Evolutionary conservation across 805 yeast species (phyloP), one percentile per base, ranked within the genome.

Genomic region (Torulaspora microellipsoides): DNA sequence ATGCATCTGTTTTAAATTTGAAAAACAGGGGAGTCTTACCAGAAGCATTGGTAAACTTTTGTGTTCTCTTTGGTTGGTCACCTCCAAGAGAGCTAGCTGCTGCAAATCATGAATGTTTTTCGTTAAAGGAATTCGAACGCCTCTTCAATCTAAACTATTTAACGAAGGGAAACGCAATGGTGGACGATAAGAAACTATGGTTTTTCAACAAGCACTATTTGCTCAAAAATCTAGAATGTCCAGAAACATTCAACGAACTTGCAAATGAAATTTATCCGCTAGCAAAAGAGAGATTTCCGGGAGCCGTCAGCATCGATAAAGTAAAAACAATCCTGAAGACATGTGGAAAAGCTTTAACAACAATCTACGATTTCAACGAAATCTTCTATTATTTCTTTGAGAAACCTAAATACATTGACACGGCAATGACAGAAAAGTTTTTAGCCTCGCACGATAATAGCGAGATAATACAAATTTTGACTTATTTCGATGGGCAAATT

Each of bases 141-240:
- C 47, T 62, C 17, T 93, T 93, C 59, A 70, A 79, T 12, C 59
- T 89, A 31, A 80, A 81, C 44, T 81, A 85, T 17, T 71, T 93
- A 53, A 91, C 98, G 10, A 88, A 80, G 56, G 98, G 99, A 1
- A 90, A 90, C 65, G 95, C 96, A 12, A 91, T 89, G 60, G 96
- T 93, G 7, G 89, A 85, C 51, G 81, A 79, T 46, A 73, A 75
- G 42, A 91, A 93, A 62, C 71, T 93, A 42, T 69, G 72, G 52
- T 85, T 68, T 60, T 85, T 93, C 67, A 90, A 93, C 64, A 86
- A 85, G 55, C 75, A 73, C 46, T 87, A 85, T 58, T 64, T 89
- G 31, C 64, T 65, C 4, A 49, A 61, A 31, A 69, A 70, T 40
- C 56, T 86, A 12, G 54, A 59, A 1, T 65, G 73, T 30, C 66